Conservation (phyloP, 192 early-diverging fungal genomes). For the Coemansia sp. region DNA sequence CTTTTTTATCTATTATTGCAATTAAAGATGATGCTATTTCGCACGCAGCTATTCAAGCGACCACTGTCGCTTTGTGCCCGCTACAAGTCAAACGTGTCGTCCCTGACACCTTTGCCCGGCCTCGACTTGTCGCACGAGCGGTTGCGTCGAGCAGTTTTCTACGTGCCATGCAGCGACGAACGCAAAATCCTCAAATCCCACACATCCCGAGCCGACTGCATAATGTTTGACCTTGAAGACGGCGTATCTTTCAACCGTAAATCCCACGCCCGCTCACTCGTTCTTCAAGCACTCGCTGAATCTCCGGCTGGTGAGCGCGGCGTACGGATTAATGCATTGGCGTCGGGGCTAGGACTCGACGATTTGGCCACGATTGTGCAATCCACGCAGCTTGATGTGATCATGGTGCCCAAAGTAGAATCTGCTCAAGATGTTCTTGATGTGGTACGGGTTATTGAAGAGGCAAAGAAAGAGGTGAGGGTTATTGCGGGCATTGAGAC, state of each 20-base stretch:
- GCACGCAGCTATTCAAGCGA: no score
- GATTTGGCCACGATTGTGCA: slow-evolving; percentile 79
- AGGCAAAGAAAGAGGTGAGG: slow-evolving; percentile 63
- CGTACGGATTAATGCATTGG: slow-evolving; percentile 87
- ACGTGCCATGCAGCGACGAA: slow-evolving; percentile 85
- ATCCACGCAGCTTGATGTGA: slow-evolving; percentile 61
- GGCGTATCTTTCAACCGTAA: slow-evolving; percentile 83
- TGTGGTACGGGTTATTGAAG: slow-evolving; percentile 73
- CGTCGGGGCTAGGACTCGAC: slow-evolving; percentile 71
- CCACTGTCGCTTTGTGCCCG: neutral
- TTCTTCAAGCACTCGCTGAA: slow-evolving; percentile 61
- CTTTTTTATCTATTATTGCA: neutral
- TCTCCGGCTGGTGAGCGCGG: slow-evolving; percentile 64
- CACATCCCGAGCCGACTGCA: slow-evolving; percentile 67
- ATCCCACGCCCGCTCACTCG: slow-evolving; percentile 69
- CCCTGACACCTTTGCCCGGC: slow-evolving; percentile 30
- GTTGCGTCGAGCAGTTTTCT: slow-evolving; percentile 46
- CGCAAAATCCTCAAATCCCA: slow-evolving; percentile 82
- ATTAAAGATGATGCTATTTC: neutral
- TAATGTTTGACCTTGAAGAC: slow-evolving; percentile 94
- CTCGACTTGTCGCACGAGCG: slow-evolving; percentile 20
- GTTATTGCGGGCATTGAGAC: slow-evolving; percentile 91
- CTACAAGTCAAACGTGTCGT: neutral
- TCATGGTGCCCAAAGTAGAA: slow-evolving; percentile 91
- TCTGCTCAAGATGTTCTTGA: slow-evolving; percentile 72